These are phyloP conservation scores for Linum lewisii DNA, from an alignment of 345 rosid genomes.

Conservation along the genomic window DNA sequence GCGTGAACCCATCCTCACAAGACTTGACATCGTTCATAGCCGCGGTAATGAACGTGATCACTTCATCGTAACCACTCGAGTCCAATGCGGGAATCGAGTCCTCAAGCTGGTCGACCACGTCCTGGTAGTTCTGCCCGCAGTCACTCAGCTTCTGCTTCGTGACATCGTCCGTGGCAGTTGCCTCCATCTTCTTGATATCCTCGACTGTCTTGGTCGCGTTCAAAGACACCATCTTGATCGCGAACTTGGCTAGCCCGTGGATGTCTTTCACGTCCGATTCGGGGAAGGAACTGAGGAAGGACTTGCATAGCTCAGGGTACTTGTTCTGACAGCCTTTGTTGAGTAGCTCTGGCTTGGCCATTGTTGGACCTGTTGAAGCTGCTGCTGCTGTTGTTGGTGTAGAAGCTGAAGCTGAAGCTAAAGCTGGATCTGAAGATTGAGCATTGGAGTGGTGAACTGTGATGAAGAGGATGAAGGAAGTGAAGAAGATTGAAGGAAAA, in stretches of 20 bases:
- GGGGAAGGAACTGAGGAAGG: slow-evolving; percentile 6
- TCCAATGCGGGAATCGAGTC: slow-evolving; percentile 14
- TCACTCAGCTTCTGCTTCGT: slow-evolving; percentile 15
- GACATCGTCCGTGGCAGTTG: background rate
- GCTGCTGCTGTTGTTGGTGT: too few species aligned
- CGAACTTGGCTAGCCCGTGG: slow-evolving; percentile 8
- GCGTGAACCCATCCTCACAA: slow-evolving; percentile 22
- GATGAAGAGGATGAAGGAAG: background rate
- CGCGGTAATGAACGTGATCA: slow-evolving; percentile 14
- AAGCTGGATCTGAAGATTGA: background rate
- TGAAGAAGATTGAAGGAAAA: background rate
- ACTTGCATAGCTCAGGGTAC: slow-evolving; percentile 11
- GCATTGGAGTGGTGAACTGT: background rate
- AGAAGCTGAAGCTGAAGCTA: background rate
- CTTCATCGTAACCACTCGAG: slow-evolving; percentile 7
- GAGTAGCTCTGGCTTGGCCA: background rate
- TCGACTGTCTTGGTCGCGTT: background rate
- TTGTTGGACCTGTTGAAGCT: background rate
- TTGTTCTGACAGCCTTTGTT: slow-evolving; percentile 5
- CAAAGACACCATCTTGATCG: background rate
- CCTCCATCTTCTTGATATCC: background rate
- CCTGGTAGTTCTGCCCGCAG: slow-evolving; percentile 15
- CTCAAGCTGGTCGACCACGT: slow-evolving; percentile 16
- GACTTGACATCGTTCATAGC: slow-evolving; percentile 21
- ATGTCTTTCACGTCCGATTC: background rate